Evolutionary conservation across 2,329 filamentous ascomycete species (phyloP), one percentile per base, ranked within the genome.

Genomic region (Helotiales sp.): DNA sequence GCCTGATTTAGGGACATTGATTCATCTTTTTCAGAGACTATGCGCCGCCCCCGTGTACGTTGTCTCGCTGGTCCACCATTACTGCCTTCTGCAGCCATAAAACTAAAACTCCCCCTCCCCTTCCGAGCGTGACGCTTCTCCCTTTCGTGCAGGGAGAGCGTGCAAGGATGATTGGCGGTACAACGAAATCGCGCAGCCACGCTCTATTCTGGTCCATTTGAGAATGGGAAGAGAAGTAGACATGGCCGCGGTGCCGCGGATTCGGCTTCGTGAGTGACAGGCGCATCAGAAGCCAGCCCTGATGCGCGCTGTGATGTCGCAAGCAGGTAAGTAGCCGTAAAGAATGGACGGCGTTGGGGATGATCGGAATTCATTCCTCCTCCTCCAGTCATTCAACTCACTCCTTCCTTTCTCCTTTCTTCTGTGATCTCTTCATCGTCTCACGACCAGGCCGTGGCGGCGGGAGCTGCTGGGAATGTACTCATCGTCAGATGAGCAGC

Each of bases 401-500:
- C 40, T 47, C 37, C 49, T 40, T 30, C 28, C 32, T n/a, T 28
- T 54, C 63, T 65, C 54, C 58, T 40, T 40, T 30, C 47, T 28
- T 32, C 28, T 43, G 26, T 68, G 55, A 62, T 60, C 60, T 69
- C 58, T 67, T 75, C 72, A 78, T 74, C 76, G 69, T 67, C 76
- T 65, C 73, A 90, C 84, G 74, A 90, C 82, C 73, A 90, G 86
- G 77, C 87, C 88, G 78, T 90, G 83, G 79, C 88, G 86, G 80
- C 88, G 87, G 71, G 86, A 83, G 77, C 80, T 82, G 80, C 82
- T 82, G 73, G 80, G 78, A 73, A 83, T 79, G 80, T 89, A 87
- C 75, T 89, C 87, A 70, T 90, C 89, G 49, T 75, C 82, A 74
- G 90, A 90, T 74, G 86, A 91, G 73, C 89, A 93, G 84, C 90